A percentile compares a stretch with the other conserved stretches of the same genome.
phyloP scores from a whole-genome alignment of 2,329 filamentous ascomycete genomes.

The Dactylonectria estremocensis region DNA sequence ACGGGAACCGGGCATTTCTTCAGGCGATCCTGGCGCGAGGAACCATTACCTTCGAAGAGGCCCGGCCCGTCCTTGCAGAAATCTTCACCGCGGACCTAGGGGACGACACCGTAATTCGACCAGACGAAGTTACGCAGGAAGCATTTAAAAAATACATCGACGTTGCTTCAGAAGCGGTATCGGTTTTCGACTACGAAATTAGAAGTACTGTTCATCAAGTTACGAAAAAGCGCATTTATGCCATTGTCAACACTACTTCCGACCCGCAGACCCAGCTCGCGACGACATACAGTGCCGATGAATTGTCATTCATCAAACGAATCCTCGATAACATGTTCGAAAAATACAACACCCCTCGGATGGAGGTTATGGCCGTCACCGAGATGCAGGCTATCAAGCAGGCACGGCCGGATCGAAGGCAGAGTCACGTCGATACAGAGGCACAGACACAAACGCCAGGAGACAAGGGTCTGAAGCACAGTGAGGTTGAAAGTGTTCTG shows the following conservation, averaged over 20 bases:
- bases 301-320: slow-evolving; percentile 91
- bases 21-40: slow-evolving; percentile 89
- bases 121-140: slow-evolving; percentile 77
- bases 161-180: slow-evolving; percentile 79
- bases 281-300: slow-evolving; percentile 84
- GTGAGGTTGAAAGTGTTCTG: slow-evolving; percentile 83
- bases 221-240: slow-evolving; percentile 78
- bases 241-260: slow-evolving; percentile 89
- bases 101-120: slow-evolving; percentile 58
- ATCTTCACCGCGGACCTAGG: slow-evolving; percentile 74
- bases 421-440: slow-evolving; percentile 53
- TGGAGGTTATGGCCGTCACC: slow-evolving; percentile 87
- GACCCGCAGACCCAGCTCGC: slow-evolving; percentile 90
- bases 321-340: slow-evolving; percentile 94
- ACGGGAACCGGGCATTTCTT: slow-evolving; percentile 89
- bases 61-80: slow-evolving; percentile 80
- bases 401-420: slow-evolving; percentile 64
- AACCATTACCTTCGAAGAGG: slow-evolving; percentile 82
- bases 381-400: slow-evolving; percentile 85
- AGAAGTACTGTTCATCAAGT: slow-evolving; percentile 80
- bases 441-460: slow-evolving; percentile 53
- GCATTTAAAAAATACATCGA: slow-evolving; percentile 79
- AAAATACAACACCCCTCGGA: slow-evolving; percentile 82
- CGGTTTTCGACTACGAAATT: slow-evolving; percentile 90
- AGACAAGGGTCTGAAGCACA: slow-evolving; percentile 77